These are phyloP conservation scores for Verticillium nubilum DNA, from an alignment of 2,329 filamentous ascomycete genomes.

Conservation along the genomic window DNA sequence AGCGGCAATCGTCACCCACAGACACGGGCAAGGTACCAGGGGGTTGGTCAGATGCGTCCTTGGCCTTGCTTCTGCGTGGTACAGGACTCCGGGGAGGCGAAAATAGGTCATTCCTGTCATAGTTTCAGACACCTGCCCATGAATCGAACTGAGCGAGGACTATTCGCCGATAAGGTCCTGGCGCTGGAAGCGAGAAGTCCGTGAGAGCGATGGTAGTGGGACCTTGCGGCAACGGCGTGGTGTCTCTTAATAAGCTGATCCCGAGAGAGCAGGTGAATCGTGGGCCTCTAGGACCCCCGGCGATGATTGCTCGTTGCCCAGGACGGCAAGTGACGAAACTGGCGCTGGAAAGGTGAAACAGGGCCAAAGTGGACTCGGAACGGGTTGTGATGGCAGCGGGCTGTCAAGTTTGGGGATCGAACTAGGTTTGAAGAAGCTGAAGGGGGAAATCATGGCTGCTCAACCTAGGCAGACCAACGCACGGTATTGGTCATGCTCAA, in stretches of 20 bases:
- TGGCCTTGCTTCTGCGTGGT: background rate
- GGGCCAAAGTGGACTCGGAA: background rate
- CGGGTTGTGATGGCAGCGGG: background rate
- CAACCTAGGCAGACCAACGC: background rate
- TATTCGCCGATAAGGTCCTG: constrained; percentile 1
- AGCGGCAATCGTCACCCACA: background rate
- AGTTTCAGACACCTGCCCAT: constrained; percentile 11
- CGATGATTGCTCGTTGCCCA: constrained; percentile 5
- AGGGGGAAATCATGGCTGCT: background rate
- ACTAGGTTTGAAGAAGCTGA: background rate
- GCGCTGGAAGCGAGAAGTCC: background rate
- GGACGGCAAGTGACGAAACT: constrained; percentile 2
- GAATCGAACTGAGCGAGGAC: constrained; percentile 2
- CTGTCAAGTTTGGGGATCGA: constrained; percentile 1
- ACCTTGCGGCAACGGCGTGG: constrained; percentile 5
- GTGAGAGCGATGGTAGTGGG: background rate
- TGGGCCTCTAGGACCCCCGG: constrained; percentile 4
- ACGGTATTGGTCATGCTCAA: background rate
- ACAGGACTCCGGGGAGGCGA: background rate
- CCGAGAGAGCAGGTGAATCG: background rate
- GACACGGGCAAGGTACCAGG: background rate
- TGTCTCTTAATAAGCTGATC: constrained; percentile 1
- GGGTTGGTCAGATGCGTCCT: background rate
- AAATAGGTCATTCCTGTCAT: constrained; percentile 12
- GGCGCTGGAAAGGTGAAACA: background rate